phyloP scores from a whole-genome alignment of 75 land plant genomes.

The Isoetes taiwanensis region DNA sequence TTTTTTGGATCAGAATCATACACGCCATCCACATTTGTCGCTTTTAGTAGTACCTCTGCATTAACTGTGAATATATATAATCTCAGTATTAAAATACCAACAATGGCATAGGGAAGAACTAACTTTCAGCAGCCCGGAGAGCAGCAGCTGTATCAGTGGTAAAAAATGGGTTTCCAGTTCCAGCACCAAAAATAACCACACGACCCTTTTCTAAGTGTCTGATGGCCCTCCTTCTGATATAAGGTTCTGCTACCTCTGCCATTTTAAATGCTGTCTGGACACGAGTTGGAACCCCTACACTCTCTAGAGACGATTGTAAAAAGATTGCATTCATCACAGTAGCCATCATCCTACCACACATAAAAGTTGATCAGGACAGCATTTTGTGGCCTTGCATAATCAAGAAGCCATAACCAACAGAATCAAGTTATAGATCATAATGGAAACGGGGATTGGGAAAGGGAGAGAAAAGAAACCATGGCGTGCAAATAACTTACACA shows the following conservation, averaged over 20 bases:
- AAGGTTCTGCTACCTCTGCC: slow-evolving; percentile 99
- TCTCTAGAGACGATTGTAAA: slow-evolving; percentile 95
- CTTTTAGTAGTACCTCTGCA: slow-evolving; percentile 91
- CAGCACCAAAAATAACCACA: slow-evolving; percentile 96
- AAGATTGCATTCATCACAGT: slow-evolving; percentile 98
- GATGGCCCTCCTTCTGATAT: slow-evolving; percentile 78
- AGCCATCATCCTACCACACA: slow-evolving; percentile 94
- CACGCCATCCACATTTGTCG: slow-evolving; percentile 96
- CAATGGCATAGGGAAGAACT: slow-evolving; percentile 9
- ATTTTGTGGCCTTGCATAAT: too few relatives aligned
- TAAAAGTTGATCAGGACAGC: too few relatives aligned
- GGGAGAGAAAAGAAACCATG: too few relatives aligned
- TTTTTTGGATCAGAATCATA: slow-evolving; percentile 71
- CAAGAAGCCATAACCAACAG: too few relatives aligned
- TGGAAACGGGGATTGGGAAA: too few relatives aligned
- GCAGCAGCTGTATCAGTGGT: slow-evolving; percentile 99
- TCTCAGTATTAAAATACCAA: not conserved
- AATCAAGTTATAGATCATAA: too few relatives aligned
- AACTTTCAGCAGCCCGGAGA: slow-evolving; percentile 93
- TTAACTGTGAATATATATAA: slow-evolving; percentile 45
- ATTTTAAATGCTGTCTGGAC: slow-evolving; percentile 96
- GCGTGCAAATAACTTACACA: too few relatives aligned
- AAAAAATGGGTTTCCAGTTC: slow-evolving; percentile 96
- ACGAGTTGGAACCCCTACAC: slow-evolving; percentile 85
- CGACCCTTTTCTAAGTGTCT: slow-evolving; percentile 96